Conservation (phyloP, 192 early-diverging fungal genomes). For the Jimgerdemannia flammicorona region DNA sequence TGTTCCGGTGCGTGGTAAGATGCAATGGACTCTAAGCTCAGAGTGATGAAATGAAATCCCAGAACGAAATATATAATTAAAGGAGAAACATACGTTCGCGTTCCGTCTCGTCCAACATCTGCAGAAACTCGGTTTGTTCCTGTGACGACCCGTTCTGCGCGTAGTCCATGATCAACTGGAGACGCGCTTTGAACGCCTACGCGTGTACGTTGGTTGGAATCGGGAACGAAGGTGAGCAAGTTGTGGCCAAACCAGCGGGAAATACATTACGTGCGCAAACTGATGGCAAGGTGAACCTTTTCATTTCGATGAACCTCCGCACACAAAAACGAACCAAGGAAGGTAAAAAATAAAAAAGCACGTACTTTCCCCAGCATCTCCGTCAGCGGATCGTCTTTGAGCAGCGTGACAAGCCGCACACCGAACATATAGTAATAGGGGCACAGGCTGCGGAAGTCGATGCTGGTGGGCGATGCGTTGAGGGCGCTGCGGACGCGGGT, state of each 20-base stretch:
- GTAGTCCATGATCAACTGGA: slow-evolving; percentile 42
- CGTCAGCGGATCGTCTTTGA: slow-evolving; percentile 19
- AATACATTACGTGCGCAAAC: too few species aligned
- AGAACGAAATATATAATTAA: neutral
- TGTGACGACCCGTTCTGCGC: slow-evolving; percentile 35
- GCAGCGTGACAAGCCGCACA: slow-evolving; percentile 22
- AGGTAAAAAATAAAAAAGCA: neutral
- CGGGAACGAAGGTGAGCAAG: too few species aligned
- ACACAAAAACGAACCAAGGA: neutral
- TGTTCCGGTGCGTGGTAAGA: too few species aligned
- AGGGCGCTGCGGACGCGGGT: slow-evolving; percentile 27
- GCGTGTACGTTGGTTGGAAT: too few species aligned
- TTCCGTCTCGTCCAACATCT: slow-evolving; percentile 47
- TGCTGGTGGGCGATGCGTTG: slow-evolving; percentile 26
- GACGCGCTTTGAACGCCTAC: slow-evolving; percentile 38
- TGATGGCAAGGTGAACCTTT: neutral
- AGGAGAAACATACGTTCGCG: slow-evolving; percentile 30
- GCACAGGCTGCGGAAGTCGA: slow-evolving; percentile 33
- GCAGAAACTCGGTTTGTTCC: slow-evolving; percentile 33
- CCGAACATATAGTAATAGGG: slow-evolving; percentile 43
- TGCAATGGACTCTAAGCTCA: neutral
- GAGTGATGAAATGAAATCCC: neutral
- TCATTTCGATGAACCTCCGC: too few species aligned
- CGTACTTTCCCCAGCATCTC: slow-evolving; percentile 28
- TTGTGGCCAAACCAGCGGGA: too few species aligned